Percentiles rank a stretch among this genome's conserved stretches.
These are phyloP conservation scores for Isoetes taiwanensis DNA, from an alignment of 75 land plant species.

Conservation along the genomic window DNA sequence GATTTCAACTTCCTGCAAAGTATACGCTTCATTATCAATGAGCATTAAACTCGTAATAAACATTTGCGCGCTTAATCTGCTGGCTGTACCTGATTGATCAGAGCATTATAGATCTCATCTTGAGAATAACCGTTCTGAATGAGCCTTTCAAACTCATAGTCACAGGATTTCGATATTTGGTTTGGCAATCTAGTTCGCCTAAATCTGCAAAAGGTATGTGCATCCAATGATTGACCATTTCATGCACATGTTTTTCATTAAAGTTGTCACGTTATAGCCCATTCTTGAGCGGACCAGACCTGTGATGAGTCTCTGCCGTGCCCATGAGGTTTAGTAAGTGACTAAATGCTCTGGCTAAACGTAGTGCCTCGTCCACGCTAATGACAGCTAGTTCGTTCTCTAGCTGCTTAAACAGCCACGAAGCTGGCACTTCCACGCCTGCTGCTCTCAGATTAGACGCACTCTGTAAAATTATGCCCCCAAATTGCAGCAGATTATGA, in stretches of 20 bases:
- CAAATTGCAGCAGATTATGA: too few species aligned
- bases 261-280: too few species aligned
- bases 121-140: background rate
- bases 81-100: background rate
- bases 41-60: background rate
- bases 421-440: conserved; percentile 67
- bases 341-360: conserved; percentile 84
- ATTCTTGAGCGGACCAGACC: too few species aligned
- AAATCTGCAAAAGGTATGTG: too few species aligned
- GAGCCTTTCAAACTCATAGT: conserved; percentile 1
- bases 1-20: conserved; percentile 6
- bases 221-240: too few species aligned
- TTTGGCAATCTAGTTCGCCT: background rate
- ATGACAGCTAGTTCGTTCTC: conserved; percentile 61
- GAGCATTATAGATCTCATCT: conserved; percentile 1
- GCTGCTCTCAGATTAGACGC: conserved; percentile 62
- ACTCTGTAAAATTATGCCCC: conserved; percentile 47
- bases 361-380: conserved; percentile 64
- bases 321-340: conserved; percentile 87
- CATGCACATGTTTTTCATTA: too few species aligned
- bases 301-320: conserved; percentile 90
- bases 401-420: conserved; percentile 61
- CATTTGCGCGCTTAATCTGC: background rate
- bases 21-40: background rate
- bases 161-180: conserved; percentile 3